phyloP scores from a whole-genome alignment of 2,329 filamentous ascomycete genomes.

The Phialophora macrospora region DNA sequence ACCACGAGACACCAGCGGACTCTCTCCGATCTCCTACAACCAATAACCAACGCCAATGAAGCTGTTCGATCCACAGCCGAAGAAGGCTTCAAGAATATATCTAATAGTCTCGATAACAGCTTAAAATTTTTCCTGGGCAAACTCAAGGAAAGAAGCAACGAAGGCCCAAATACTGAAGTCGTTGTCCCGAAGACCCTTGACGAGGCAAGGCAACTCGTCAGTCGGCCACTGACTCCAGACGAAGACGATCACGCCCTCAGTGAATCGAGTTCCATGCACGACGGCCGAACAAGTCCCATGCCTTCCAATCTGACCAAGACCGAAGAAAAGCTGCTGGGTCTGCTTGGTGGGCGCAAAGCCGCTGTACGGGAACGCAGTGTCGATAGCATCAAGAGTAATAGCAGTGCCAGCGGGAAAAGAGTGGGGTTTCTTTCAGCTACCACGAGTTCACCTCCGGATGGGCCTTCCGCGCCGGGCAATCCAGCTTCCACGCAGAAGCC shows the following conservation, averaged over 20 bases:
- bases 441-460: constrained; percentile 39
- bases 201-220: constrained; percentile 87
- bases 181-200: constrained; percentile 85
- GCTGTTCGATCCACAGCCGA: constrained; percentile 87
- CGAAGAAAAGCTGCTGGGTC: constrained; percentile 70
- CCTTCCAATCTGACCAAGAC: constrained; percentile 46
- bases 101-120: constrained; percentile 85
- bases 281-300: constrained; percentile 35
- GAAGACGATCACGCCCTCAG: constrained; percentile 54
- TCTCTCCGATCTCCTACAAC: constrained; percentile 83
- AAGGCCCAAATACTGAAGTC: constrained; percentile 50
- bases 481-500: constrained; percentile 37
- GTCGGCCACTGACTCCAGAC: constrained; percentile 54
- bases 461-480: constrained; percentile 43
- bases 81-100: constrained; percentile 88
- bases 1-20: constrained; percentile 68
- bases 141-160: constrained; percentile 70
- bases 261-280: constrained; percentile 59
- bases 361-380: constrained; percentile 71
- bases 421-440: constrained; percentile 55
- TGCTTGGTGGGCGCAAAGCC: constrained; percentile 69
- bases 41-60: constrained; percentile 80
- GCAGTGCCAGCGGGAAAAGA: constrained; percentile 59
- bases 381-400: constrained; percentile 71
- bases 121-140: constrained; percentile 93